Evolutionary conservation across 1,139 yeast genomes (phyloP).

Genomic region (Kodamaea suecica): DNA sequence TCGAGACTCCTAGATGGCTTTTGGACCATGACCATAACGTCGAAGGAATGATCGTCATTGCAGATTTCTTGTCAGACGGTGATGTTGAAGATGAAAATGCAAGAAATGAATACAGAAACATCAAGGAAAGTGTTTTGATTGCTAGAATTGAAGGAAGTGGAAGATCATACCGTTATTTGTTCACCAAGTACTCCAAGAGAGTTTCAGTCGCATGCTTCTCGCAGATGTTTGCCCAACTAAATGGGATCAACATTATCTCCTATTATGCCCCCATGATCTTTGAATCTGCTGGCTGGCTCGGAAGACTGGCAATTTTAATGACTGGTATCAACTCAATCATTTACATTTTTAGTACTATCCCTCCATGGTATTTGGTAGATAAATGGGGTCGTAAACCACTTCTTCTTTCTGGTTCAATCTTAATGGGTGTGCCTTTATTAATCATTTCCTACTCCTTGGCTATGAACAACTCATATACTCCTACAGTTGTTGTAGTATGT

Average conservation of each 20-base stretch:
- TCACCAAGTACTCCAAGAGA: slow-evolving; percentile 60
- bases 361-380: slow-evolving; percentile 91
- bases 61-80: slow-evolving; percentile 47
- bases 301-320: slow-evolving; percentile 84
- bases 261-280: slow-evolving; percentile 93
- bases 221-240: slow-evolving; percentile 87
- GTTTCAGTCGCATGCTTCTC: slow-evolving; percentile 89
- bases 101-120: slow-evolving; percentile 29
- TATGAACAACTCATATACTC: slow-evolving; percentile 58
- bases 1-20: slow-evolving; percentile 89
- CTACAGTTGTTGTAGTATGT: slow-evolving; percentile 67
- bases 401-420: slow-evolving; percentile 68
- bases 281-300: slow-evolving; percentile 94
- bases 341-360: slow-evolving; percentile 71
- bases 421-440: slow-evolving; percentile 72
- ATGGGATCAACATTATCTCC: slow-evolving; percentile 89
- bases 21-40: slow-evolving; percentile 84
- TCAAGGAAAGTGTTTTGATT: slow-evolving; percentile 51
- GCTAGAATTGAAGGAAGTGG: slow-evolving; percentile 71
- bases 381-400: slow-evolving; percentile 88
- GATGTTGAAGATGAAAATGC: slow-evolving; percentile 30
- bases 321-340: slow-evolving; percentile 85
- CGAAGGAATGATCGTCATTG: slow-evolving; percentile 63
- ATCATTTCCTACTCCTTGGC: slow-evolving; percentile 65
- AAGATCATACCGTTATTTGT: slow-evolving; percentile 65